These are phyloP conservation scores for Carex kokanica DNA, from an alignment of 176 grass and related monocot species.

Conservation along the genomic window DNA sequence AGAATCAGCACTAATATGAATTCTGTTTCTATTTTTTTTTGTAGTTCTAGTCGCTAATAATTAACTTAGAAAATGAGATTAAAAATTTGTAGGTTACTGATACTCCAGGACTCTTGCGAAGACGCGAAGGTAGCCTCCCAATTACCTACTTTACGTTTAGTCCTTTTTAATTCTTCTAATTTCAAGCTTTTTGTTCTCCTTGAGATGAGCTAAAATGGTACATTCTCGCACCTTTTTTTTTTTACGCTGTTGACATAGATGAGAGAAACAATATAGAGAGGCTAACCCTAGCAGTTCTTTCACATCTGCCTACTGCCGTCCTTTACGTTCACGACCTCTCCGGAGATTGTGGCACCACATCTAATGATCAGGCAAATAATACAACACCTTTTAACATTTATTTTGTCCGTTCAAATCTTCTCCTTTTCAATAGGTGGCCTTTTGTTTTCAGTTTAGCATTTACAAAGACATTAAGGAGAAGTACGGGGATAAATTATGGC, in stretches of 20 bases:
- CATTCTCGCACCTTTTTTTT: neutral
- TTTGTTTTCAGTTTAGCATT: slow-evolving; percentile 47
- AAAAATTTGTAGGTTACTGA: slow-evolving; percentile 73
- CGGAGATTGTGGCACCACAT: slow-evolving; percentile 72
- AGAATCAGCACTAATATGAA: neutral
- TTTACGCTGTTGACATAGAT: slow-evolving; percentile 32
- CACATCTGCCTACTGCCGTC: slow-evolving; percentile 75
- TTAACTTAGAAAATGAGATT: neutral
- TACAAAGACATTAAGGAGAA: slow-evolving; percentile 80
- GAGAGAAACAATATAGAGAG: slow-evolving; percentile 96
- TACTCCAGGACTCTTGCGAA: slow-evolving; percentile 85
- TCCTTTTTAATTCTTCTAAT: slow-evolving; percentile 1
- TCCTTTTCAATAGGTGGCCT: neutral
- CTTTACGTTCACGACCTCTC: slow-evolving; percentile 90
- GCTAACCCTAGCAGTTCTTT: slow-evolving; percentile 78
- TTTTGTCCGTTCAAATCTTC: slow-evolving; percentile 5
- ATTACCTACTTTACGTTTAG: neutral
- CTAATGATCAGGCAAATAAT: slow-evolving; percentile 63
- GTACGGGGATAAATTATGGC: slow-evolving; percentile 59
- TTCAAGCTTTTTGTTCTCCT: neutral
- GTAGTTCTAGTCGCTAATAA: neutral
- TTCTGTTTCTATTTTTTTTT: slow-evolving; percentile 7
- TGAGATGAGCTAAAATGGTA: slow-evolving; percentile 44
- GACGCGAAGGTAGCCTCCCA: slow-evolving; percentile 56
- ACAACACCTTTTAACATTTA: neutral